Conservation (phyloP, 192 early-diverging fungal species). For the Kickxella alabastrina region DNA sequence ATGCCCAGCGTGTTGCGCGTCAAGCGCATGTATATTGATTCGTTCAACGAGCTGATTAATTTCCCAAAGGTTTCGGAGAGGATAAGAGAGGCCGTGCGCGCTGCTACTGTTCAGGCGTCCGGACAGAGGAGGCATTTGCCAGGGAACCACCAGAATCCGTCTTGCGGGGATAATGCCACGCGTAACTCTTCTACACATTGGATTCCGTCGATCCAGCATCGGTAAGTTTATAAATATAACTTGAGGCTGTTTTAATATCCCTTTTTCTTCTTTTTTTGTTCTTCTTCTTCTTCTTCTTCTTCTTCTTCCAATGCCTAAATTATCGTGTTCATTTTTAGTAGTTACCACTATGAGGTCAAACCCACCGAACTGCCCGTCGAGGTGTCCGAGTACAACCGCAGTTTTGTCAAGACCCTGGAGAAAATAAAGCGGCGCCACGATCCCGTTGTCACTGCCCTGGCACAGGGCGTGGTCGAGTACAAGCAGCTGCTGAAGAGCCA, state of each 20-base stretch:
- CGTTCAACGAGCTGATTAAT: slow-evolving; percentile 62
- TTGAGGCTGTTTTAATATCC: too few relatives aligned
- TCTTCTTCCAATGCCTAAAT: background rate
- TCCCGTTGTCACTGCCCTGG: slow-evolving; percentile 86
- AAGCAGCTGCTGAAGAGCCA: slow-evolving; percentile 57
- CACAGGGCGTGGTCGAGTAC: slow-evolving; percentile 90
- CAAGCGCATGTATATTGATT: slow-evolving; percentile 93
- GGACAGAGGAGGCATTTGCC: slow-evolving; percentile 32
- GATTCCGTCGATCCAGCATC: slow-evolving; percentile 50
- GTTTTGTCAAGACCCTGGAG: slow-evolving; percentile 86
- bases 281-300: background rate
- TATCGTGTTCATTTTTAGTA: slow-evolving; percentile 17
- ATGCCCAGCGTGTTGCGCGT: slow-evolving; percentile 92
- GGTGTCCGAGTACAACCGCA: slow-evolving; percentile 71
- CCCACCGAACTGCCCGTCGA: slow-evolving; percentile 61
- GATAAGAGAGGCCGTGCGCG: slow-evolving; percentile 36
- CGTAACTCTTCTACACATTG: slow-evolving; percentile 31
- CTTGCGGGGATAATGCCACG: slow-evolving; percentile 16
- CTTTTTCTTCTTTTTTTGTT: background rate
- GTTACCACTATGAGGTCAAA: slow-evolving; percentile 49
- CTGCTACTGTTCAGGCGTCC: slow-evolving; percentile 17
- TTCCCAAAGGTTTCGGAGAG: slow-evolving; percentile 36
- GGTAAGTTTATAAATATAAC: slow-evolving; percentile 20
- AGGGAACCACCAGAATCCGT: slow-evolving; percentile 21
- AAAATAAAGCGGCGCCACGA: slow-evolving; percentile 90